phyloP scores from a whole-genome alignment of 2,329 filamentous ascomycete genomes.

The Penicillium sp. region DNA sequence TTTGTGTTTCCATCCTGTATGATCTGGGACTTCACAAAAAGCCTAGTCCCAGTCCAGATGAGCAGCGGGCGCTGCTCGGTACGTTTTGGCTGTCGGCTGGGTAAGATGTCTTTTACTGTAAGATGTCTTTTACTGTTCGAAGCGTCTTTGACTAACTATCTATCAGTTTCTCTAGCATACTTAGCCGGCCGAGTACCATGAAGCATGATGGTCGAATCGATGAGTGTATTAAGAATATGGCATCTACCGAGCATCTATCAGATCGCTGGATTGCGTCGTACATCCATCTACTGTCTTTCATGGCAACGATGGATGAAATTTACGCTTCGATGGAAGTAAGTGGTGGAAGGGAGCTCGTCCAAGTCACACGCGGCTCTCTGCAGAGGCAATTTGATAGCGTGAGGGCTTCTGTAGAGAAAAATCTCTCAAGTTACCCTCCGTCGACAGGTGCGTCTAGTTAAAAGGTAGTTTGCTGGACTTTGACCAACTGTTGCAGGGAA shows the following conservation, averaged over 20 bases:
- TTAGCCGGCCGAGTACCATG: neutral
- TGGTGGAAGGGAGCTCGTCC: neutral
- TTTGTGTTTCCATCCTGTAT: neutral
- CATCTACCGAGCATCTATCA: neutral
- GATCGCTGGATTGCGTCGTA: neutral
- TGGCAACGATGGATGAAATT: neutral
- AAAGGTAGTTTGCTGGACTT: too few species aligned
- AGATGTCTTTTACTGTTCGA: neutral
- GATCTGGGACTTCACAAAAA: neutral
- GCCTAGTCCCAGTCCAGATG: neutral
- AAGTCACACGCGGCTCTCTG: neutral
- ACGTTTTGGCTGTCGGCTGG: neutral
- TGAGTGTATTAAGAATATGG: neutral
- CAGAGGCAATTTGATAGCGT: neutral
- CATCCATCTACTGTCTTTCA: neutral
- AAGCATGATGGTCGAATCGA: neutral
- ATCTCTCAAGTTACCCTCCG: neutral
- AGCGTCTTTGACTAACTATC: neutral
- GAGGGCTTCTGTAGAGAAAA: neutral
- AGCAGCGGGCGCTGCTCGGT: neutral
- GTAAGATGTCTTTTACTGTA: neutral
- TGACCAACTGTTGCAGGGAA: neutral
- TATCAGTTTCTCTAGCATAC: neutral
- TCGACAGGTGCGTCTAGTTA: neutral
- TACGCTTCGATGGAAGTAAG: neutral